Evolutionary conservation across 345 rosid species (phyloP).

Genomic region (Dipteronia dyeriana): DNA sequence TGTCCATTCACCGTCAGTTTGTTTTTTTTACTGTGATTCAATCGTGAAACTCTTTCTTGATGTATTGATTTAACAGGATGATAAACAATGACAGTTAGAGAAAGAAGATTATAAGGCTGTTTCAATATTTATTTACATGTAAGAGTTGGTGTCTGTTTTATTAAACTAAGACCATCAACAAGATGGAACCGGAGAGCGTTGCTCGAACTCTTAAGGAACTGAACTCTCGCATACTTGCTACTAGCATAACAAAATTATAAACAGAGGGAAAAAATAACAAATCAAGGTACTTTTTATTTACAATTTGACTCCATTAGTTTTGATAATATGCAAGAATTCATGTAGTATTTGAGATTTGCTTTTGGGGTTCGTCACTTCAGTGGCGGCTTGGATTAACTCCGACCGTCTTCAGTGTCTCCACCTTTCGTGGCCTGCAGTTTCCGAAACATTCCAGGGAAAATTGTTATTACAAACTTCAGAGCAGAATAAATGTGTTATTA

Average conservation of each 20-base stretch:
- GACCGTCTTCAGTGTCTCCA: conserved; percentile 43
- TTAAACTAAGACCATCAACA: neutral
- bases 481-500: too few species aligned
- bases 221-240: neutral
- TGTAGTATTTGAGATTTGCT: neutral
- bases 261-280: neutral
- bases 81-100: too few species aligned
- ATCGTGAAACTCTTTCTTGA: too few species aligned
- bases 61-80: too few species aligned
- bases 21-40: too few species aligned
- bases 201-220: neutral
- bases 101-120: too few species aligned
- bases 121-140: neutral
- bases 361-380: conserved; percentile 12
- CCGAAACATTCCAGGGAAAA: neutral
- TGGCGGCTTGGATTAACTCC: conserved; percentile 40
- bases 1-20: too few species aligned
- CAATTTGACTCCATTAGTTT: neutral
- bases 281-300: neutral
- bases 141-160: conserved; percentile 5
- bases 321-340: neutral
- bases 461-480: neutral
- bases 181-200: neutral
- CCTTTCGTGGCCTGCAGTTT: conserved; percentile 34
- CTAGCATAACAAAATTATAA: neutral